Evolutionary conservation across 1,139 yeast species (phyloP).

Genomic region (Scheffersomyces segobiensis): DNA sequence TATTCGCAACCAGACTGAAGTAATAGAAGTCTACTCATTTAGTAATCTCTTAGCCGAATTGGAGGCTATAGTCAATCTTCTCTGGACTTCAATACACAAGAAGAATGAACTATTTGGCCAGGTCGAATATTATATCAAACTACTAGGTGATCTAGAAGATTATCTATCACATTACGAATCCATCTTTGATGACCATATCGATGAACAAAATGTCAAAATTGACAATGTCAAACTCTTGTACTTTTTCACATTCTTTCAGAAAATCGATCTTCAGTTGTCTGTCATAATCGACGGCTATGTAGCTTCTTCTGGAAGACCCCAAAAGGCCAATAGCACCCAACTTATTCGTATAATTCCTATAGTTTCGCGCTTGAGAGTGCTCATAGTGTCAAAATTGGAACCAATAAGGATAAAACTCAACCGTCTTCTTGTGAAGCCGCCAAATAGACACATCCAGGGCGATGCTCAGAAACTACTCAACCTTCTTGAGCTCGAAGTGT

Average conservation of each 20-base stretch:
- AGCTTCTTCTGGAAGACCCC: constrained; percentile 5
- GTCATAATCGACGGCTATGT: constrained; percentile 42
- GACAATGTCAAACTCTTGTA: constrained; percentile 19
- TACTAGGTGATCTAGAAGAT: constrained; percentile 69
- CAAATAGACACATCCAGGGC: neutral
- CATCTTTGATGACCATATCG: constrained; percentile 4
- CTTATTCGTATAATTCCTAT: constrained; percentile 48
- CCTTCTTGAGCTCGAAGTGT: constrained; percentile 34
- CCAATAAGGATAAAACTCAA: constrained; percentile 9
- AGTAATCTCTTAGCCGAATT: constrained; percentile 17
- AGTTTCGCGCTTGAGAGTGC: constrained; percentile 44
- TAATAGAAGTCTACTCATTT: constrained; percentile 17
- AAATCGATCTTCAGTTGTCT: constrained; percentile 43
- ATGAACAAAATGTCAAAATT: constrained; percentile 2
- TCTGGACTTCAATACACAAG: constrained; percentile 20
- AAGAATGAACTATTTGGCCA: constrained; percentile 50
- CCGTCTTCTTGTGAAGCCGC: neutral
- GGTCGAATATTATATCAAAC: constrained; percentile 56
- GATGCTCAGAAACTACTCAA: constrained; percentile 14
- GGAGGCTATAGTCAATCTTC: constrained; percentile 12
- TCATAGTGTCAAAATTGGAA: constrained; percentile 13
- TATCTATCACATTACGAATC: constrained; percentile 48
- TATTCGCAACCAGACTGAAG: constrained; percentile 57
- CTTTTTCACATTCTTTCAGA: constrained; percentile 42
- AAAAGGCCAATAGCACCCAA: constrained; percentile 36